A percentile compares a stretch with the other conserved stretches of the same genome.
Conservation (phyloP, 2,329 filamentous ascomycete species). For the Fusarium ambrosium region DNA sequence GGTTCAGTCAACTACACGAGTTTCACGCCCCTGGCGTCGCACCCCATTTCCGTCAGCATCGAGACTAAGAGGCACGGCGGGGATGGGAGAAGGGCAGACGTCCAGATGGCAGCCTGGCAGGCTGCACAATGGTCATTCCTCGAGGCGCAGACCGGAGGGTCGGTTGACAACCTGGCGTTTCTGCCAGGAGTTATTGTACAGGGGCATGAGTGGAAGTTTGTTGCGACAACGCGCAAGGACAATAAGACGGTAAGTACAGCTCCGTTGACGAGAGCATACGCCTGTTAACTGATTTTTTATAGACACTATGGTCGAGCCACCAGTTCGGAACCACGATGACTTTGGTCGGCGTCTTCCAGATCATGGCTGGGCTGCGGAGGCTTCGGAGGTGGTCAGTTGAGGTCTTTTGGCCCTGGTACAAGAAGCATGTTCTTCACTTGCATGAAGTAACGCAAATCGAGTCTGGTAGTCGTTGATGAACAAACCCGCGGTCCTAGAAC, state of each 20-base stretch:
- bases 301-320: conserved; percentile 5
- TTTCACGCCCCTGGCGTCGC: conserved; percentile 6
- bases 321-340: conserved; percentile 10
- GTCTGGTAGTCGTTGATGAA: neutral
- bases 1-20: conserved; percentile 14
- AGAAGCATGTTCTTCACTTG: conserved; percentile 2
- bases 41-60: conserved; percentile 16
- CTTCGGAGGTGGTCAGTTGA: conserved; percentile 8
- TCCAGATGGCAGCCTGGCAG: conserved; percentile 21
- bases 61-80: conserved; percentile 17
- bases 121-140: conserved; percentile 16
- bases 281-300: neutral
- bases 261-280: no score
- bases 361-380: conserved; percentile 9
- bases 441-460: neutral
- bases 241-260: conserved; percentile 14
- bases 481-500: neutral
- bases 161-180: neutral
- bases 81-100: neutral
- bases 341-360: conserved; percentile 7
- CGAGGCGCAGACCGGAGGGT: neutral
- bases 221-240: conserved; percentile 8
- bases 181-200: conserved; percentile 18
- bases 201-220: conserved; percentile 24
- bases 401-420: conserved; percentile 19